These are phyloP conservation scores for Aspergillus asperescens DNA, from an alignment of 495 filamentous ascomycete genomes.

Conservation along the genomic window DNA sequence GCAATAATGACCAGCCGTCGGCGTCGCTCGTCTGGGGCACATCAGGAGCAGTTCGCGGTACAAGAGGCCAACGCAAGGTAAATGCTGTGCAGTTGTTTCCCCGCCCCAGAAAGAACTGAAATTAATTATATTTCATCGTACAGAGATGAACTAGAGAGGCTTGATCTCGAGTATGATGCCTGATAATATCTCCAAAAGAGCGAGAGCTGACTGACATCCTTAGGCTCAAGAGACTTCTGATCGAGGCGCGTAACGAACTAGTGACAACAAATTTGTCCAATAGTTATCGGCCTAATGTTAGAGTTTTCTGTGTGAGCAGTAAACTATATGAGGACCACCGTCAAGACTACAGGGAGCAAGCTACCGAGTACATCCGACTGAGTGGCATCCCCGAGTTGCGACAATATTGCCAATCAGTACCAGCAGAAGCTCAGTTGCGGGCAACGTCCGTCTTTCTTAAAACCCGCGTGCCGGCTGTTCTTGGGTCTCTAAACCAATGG, in stretches of 20 bases:
- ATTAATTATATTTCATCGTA: no score
- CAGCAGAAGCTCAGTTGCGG: constrained; percentile 24
- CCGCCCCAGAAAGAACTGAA: no score
- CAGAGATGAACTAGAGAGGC: no score
- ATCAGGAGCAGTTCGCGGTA: no score
- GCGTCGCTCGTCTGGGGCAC: no score
- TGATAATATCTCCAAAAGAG: no score
- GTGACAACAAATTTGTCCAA: background rate
- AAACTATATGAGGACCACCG: constrained; percentile 22
- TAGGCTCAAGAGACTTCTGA: constrained; percentile 14
- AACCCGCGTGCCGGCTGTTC: constrained; percentile 18
- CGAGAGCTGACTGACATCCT: no score
- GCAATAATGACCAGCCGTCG: no score
- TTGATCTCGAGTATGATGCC: no score
- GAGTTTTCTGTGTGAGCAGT: constrained; percentile 35
- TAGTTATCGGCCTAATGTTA: background rate
- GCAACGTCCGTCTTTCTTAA: constrained; percentile 19
- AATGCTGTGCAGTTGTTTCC: no score
- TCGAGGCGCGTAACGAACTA: constrained; percentile 15
- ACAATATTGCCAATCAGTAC: constrained; percentile 28
- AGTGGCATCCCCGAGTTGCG: constrained; percentile 28
- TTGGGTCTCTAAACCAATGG: constrained; percentile 27
- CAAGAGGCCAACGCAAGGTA: no score
- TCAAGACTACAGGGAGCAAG: background rate
- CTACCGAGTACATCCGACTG: constrained; percentile 22